Evolutionary conservation across 2,329 filamentous ascomycete species (phyloP).

Genomic region (Huntiella abstrusa): DNA sequence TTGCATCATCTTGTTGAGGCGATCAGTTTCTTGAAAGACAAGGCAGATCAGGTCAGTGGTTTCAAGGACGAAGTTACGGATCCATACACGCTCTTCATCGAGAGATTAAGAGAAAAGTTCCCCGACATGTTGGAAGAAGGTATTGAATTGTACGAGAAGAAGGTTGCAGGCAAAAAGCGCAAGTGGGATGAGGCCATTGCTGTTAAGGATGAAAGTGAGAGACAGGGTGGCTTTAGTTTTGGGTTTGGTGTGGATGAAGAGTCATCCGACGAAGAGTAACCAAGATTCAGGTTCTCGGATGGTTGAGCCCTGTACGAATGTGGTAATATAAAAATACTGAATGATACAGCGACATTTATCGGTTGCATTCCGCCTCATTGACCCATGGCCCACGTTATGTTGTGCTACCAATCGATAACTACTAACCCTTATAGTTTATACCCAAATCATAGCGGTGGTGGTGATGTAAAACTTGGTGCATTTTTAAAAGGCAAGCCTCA

Average conservation of each 20-base stretch:
- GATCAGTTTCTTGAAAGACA: constrained; percentile 62
- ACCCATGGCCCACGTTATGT: too few species aligned
- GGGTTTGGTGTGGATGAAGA: constrained; percentile 32
- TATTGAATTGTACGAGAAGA: constrained; percentile 44
- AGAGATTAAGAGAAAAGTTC: constrained; percentile 41
- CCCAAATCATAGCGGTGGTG: too few species aligned
- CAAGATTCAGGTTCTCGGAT: background rate
- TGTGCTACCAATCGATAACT: too few species aligned
- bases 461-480: too few species aligned
- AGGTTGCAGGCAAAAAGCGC: constrained; percentile 45
- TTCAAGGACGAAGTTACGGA: constrained; percentile 55
- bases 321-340: background rate
- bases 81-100: constrained; percentile 57
- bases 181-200: constrained; percentile 68
- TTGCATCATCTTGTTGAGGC: constrained; percentile 49
- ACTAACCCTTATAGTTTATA: too few species aligned
- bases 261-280: constrained; percentile 9
- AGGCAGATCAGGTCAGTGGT: constrained; percentile 70
- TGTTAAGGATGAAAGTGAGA: constrained; percentile 17
- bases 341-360: too few species aligned
- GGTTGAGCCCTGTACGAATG: background rate
- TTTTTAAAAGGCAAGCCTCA: too few species aligned
- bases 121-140: constrained; percentile 51
- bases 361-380: too few species aligned
- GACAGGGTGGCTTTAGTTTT: constrained; percentile 29